These are phyloP conservation scores for Tylopilus sp. DNA, from an alignment of 768 basidiomycete genomes.

Conservation along the genomic window DNA sequence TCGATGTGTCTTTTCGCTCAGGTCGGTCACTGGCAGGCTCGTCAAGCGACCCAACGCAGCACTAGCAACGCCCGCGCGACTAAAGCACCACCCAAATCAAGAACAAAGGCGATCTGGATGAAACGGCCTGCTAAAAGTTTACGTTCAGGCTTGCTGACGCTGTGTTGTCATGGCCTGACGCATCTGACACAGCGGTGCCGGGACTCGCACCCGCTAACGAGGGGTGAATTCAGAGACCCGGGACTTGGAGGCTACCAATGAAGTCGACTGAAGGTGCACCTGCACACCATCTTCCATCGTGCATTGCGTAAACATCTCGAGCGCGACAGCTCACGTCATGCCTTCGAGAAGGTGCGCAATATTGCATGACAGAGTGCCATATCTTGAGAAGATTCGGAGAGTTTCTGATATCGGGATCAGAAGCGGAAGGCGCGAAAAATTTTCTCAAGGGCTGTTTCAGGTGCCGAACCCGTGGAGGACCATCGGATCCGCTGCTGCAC, in stretches of 20 bases:
- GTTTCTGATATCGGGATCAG: not conserved
- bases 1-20: no score
- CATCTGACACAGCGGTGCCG: not conserved
- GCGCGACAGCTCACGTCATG: slow-evolving; percentile 2
- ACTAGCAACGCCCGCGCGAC: not conserved
- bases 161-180: not conserved
- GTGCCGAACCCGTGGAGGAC: not conserved
- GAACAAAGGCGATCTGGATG: not conserved
- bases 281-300: not conserved
- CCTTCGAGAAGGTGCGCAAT: not conserved
- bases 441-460: slow-evolving; percentile 4
- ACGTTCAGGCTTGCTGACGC: not conserved
- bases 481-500: not conserved
- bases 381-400: not conserved
- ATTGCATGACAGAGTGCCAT: not conserved
- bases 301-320: not conserved
- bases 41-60: not conserved
- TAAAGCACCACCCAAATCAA: not conserved
- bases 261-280: not conserved
- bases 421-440: not conserved
- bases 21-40: no score
- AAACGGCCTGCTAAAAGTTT: not conserved
- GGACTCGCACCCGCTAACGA: not conserved
- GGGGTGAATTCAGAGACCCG: not conserved
- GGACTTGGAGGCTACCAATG: not conserved